Conservation (phyloP, 1,284 basidiomycete genomes). For the Ustilago xerochloae region DNA sequence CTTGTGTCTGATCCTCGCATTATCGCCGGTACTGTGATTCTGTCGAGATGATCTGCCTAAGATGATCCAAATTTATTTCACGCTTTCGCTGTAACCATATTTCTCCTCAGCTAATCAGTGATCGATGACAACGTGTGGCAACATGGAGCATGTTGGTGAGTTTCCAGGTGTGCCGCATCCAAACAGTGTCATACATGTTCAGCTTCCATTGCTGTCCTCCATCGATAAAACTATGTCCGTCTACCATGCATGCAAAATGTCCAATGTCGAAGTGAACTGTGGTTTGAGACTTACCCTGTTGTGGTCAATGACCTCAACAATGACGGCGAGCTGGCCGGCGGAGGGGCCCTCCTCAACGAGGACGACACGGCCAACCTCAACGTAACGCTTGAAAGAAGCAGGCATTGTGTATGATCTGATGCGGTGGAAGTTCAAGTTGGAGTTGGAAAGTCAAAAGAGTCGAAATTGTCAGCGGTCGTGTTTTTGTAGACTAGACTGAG, state of each 20-base stretch:
- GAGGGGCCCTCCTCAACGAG: slow-evolving; percentile 90
- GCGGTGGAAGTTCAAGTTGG: not conserved
- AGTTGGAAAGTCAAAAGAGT: slow-evolving; percentile 1
- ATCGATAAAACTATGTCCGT: no score
- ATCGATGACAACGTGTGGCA: no score
- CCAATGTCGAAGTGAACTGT: not conserved
- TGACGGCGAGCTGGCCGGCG: slow-evolving; percentile 90
- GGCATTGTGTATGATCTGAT: slow-evolving; percentile 54
- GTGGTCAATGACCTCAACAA: slow-evolving; percentile 98
- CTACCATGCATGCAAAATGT: not conserved
- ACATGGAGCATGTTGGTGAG: no score
- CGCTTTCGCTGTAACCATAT: no score
- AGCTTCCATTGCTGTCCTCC: no score
- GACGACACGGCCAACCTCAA: slow-evolving; percentile 98
- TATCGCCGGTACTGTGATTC: no score
- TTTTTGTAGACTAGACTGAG: not conserved
- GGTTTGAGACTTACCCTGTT: slow-evolving; percentile 79
- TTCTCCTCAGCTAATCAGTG: no score
- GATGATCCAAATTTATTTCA: no score
- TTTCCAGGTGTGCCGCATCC: no score
- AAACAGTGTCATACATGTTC: no score
- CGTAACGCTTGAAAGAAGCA: slow-evolving; percentile 86
- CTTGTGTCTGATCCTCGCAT: no score
- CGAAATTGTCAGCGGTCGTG: slow-evolving; percentile 24
- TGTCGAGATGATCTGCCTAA: no score